Base-by-base conservation (phyloP, 1,139 yeast genomes). In the Yamadazyma triangularis region DNA sequence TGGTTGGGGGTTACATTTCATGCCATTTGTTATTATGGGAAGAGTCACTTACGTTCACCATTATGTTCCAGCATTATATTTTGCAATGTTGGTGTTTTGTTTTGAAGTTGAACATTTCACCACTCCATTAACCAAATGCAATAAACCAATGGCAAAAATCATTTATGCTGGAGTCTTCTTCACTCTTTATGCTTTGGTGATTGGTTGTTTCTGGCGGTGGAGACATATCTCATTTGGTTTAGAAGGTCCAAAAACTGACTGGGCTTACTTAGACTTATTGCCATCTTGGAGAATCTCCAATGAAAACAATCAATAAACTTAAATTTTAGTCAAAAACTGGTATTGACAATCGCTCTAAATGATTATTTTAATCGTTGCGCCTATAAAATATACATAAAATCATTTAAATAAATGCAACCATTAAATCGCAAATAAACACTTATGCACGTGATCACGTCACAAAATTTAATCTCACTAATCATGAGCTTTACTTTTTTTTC, bases 1-100 rank as follows among this genome's bases (percentile, higher is more conserved):
- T 36, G 98, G 96, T 21, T 93, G 98, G 98, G 84, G 88, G 41
- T 70, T 91, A 58, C 98, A 93, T 60, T 93, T 70, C 58, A 58
- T 80, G 52, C 97, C 99, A 25, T 91, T 91, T 58, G 75, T 84
- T 33, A 73, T 89, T 44, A 91, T 91, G 98, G 88, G 96, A 19
- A 85, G 99, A 70, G 97, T 93, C 44, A 87, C 96, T 6, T 91
- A 93, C 54, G 95, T 91, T 26, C 99, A 91, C 58, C 99, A 91
- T 61, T 91, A 91, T 60, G 73, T 89, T 50, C 99, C 99, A 25
- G 96, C 98, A 0, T 73, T 89, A 44, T 93, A 89, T 64, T 93
- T 93, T 64, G 97, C 97, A 36, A 79, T 91, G 77, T 62, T 91
- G 47, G 81, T 87, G 18, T 73, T 84, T 51, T 77, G 81, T 35